These are phyloP conservation scores for Paramecium octaurelia DNA, from an alignment of 73 alveolate species.

Conservation along the genomic window DNA sequence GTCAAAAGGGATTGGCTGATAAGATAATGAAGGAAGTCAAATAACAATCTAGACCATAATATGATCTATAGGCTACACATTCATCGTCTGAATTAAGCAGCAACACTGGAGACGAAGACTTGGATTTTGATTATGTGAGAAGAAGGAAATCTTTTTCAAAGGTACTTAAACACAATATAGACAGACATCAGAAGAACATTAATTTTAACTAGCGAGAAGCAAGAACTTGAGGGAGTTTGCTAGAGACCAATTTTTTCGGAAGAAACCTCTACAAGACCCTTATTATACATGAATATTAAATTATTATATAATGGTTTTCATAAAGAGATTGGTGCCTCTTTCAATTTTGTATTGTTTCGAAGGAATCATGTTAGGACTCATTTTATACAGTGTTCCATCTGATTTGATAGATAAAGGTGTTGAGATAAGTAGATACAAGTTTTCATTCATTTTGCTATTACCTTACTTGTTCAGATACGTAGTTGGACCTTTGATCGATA, in stretches of 20 bases:
- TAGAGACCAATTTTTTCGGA: background rate
- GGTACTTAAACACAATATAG: background rate
- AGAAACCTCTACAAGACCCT: background rate
- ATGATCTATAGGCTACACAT: background rate
- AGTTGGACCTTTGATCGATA: background rate
- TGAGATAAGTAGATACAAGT: background rate
- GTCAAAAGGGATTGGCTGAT: background rate
- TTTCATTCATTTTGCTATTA: background rate
- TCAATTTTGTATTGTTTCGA: background rate
- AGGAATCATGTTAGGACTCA: slow-evolving; percentile 6
- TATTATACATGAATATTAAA: background rate
- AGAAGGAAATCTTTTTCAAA: background rate
- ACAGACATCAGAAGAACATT: background rate
- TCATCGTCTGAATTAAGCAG: background rate
- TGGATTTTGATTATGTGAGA: background rate
- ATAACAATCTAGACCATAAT: background rate
- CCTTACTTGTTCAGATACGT: slow-evolving; percentile 1
- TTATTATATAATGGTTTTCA: background rate
- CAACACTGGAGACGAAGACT: background rate
- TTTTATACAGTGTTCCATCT: background rate
- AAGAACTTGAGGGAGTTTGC: background rate
- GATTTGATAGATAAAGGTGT: background rate
- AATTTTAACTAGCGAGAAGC: background rate
- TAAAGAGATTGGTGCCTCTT: background rate
- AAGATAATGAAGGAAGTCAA: background rate